phyloP scores from a whole-genome alignment of 371 early-diverging fungal species.

The Synchytrium microbalum region DNA sequence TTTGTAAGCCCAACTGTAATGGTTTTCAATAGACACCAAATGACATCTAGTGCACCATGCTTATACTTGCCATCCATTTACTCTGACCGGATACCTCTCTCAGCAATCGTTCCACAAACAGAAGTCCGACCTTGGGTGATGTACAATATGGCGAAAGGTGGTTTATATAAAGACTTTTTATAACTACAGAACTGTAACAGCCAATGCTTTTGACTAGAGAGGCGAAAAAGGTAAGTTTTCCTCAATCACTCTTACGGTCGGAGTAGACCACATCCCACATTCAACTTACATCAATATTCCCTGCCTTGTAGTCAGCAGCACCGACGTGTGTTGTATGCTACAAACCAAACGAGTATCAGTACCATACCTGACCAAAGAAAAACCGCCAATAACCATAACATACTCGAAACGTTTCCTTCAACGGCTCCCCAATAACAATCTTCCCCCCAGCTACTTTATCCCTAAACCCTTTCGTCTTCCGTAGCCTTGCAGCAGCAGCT shows the following conservation, averaged over 20 bases:
- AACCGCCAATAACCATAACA: neutral
- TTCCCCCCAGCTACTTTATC: neutral
- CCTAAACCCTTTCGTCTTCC: neutral
- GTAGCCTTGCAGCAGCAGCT: neutral
- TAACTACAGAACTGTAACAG: neutral
- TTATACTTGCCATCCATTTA: too few species aligned
- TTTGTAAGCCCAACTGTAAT: too few species aligned
- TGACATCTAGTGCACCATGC: too few species aligned
- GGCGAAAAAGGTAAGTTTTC: too few species aligned
- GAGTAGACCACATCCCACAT: too few species aligned
- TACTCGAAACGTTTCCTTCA: conserved; percentile 5
- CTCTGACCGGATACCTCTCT: too few species aligned
- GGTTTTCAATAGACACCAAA: too few species aligned
- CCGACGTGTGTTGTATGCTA: neutral
- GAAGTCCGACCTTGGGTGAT: too few species aligned
- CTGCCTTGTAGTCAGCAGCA: neutral
- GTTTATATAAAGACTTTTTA: too few species aligned
- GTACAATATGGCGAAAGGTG: too few species aligned
- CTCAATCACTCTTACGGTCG: too few species aligned
- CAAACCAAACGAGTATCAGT: neutral
- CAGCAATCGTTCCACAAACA: too few species aligned
- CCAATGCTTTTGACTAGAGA: neutral
- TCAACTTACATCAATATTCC: neutral
- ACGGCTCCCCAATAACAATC: conserved; percentile 7
- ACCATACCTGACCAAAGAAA: neutral